Evolutionary conservation across 495 filamentous ascomycete species (phyloP).

Genomic region (Filosporella fistucella): DNA sequence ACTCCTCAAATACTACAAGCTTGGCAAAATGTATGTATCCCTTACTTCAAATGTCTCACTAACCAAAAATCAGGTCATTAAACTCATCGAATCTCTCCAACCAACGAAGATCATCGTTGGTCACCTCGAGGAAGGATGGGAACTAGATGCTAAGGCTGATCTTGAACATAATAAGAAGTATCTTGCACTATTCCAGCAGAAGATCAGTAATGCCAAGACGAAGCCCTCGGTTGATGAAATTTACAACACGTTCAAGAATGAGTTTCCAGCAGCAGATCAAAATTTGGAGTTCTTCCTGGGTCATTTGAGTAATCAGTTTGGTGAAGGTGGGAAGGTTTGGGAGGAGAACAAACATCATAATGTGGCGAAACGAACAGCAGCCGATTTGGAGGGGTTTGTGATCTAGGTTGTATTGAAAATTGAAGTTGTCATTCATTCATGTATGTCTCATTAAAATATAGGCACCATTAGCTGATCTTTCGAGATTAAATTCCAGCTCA

Average conservation of each 20-base stretch:
- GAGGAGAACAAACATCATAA: slow-evolving; percentile 25
- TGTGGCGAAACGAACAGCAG: slow-evolving; percentile 9
- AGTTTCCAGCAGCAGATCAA: slow-evolving; percentile 22
- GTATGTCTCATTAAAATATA: too few species aligned
- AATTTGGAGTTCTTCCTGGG: slow-evolving; percentile 24
- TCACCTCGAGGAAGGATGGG: slow-evolving; percentile 27
- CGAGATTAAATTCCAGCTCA: too few species aligned
- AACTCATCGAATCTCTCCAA: slow-evolving; percentile 19
- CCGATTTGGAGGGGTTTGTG: slow-evolving; percentile 2
- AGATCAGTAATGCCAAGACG: slow-evolving; percentile 21
- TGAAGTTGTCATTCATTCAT: too few species aligned
- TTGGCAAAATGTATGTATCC: slow-evolving; percentile 13
- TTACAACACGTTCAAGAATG: slow-evolving; percentile 26
- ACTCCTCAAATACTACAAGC: slow-evolving; percentile 23
- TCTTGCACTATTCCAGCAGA: slow-evolving; percentile 22
- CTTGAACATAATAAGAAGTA: slow-evolving; percentile 19
- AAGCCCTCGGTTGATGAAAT: slow-evolving; percentile 25
- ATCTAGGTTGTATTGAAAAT: too few species aligned
- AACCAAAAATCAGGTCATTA: slow-evolving; percentile 15
- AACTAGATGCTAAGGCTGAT: slow-evolving; percentile 24
- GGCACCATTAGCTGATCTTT: too few species aligned
- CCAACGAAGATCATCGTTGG: slow-evolving; percentile 25
- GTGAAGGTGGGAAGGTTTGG: slow-evolving; percentile 23
- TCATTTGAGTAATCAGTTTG: slow-evolving; percentile 23
- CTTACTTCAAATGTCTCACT: neutral